phyloP scores from a whole-genome alignment of 257 asterid species.

The Scutellaria galericulata region DNA sequence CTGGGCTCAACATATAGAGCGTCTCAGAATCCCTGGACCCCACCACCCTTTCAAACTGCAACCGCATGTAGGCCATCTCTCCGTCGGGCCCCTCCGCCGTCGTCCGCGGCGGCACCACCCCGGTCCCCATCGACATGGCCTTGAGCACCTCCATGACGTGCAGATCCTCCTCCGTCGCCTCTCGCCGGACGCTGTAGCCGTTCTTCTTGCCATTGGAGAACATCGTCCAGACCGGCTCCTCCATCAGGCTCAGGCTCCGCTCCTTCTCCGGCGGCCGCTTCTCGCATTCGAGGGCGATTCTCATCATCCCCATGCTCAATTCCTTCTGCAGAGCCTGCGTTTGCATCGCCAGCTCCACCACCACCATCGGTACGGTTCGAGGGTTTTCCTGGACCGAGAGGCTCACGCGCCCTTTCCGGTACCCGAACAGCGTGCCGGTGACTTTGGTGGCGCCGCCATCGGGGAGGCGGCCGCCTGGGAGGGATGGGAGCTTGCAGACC shows the following conservation, averaged over 20 bases:
- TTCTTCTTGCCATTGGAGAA: conserved; percentile 66
- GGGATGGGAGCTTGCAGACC: conserved; percentile 62
- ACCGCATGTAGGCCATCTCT: conserved; percentile 68
- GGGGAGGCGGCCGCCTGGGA: conserved; percentile 60
- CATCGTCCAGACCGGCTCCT: conserved; percentile 79
- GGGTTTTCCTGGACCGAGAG: conserved; percentile 55
- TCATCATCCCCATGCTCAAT: conserved; percentile 47
- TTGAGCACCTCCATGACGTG: conserved; percentile 76
- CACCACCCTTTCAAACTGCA: conserved; percentile 72
- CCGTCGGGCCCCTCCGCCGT: conserved; percentile 58
- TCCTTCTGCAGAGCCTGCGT: conserved; percentile 56
- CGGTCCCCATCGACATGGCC: conserved; percentile 83
- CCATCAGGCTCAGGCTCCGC: conserved; percentile 37
- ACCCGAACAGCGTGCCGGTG: conserved; percentile 75
- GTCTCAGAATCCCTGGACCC: conserved; percentile 85
- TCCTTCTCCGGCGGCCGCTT: conserved; percentile 43
- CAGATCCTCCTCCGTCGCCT: conserved; percentile 71
- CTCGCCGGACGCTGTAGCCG: conserved; percentile 64
- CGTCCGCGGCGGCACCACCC: conserved; percentile 60
- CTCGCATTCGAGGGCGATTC: conserved; percentile 59
- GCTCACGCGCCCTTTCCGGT: conserved; percentile 49
- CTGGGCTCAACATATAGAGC: conserved; percentile 76
- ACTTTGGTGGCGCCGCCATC: conserved; percentile 39
- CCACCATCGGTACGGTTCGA: conserved; percentile 46
- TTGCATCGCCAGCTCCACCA: conserved; percentile 59